Conservation (phyloP, 345 rosid species). For the Lepidium didymum region DNA sequence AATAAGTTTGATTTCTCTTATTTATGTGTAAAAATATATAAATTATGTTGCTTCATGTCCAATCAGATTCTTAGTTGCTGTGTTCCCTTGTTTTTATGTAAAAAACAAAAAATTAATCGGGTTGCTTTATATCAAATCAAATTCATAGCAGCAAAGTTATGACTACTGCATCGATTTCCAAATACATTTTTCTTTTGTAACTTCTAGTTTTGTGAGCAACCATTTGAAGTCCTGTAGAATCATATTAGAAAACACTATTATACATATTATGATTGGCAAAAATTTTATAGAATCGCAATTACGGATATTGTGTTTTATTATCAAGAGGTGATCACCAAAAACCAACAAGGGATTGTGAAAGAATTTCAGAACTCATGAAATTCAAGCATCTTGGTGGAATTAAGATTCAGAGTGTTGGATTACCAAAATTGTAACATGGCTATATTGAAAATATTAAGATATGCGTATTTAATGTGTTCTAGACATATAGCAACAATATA, state of each 20-base stretch:
- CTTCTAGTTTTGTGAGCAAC: not conserved
- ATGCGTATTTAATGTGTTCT: conserved; percentile 15
- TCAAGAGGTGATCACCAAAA: not conserved
- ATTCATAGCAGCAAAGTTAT: not conserved
- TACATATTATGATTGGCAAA: too few relatives aligned
- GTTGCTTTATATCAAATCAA: not conserved
- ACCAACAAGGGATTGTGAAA: not conserved
- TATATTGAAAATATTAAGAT: conserved; percentile 7
- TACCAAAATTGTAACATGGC: not conserved
- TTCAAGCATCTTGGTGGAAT: not conserved
- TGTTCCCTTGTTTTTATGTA: not conserved
- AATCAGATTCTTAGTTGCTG: not conserved
- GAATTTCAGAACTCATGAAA: not conserved
- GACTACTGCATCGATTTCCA: not conserved
- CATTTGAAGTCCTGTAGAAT: not conserved
- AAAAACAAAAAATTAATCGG: too few relatives aligned
- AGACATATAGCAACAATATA: not conserved
- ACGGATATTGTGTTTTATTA: too few relatives aligned
- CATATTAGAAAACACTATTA: too few relatives aligned
- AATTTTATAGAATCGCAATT: too few relatives aligned
- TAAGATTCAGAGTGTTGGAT: not conserved
- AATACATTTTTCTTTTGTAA: not conserved
- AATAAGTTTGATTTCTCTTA: not conserved
- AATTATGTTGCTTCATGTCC: not conserved
- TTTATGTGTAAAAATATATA: not conserved